A percentile compares a stretch with the other conserved stretches of the same genome.
Conservation (phyloP, 176 grass and related monocot species). For the Oryza glaberrima region DNA sequence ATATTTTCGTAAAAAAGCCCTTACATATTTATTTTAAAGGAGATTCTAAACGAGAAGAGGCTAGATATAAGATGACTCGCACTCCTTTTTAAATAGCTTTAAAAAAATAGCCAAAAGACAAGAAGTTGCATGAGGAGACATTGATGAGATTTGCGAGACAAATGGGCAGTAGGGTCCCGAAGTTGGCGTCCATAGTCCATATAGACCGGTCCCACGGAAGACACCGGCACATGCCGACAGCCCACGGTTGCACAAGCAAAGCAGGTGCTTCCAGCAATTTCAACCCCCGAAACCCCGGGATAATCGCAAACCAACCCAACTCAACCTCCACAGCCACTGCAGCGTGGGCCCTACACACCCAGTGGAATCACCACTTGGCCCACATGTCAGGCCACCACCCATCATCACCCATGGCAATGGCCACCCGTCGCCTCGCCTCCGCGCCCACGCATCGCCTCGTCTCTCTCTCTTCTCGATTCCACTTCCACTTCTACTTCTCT, state of each 20-base stretch:
- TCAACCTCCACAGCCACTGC: not conserved
- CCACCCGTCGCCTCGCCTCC: conserved; percentile 29
- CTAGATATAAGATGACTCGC: too few relatives aligned
- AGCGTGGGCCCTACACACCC: not conserved
- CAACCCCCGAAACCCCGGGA: not conserved
- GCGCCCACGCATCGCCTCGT: conserved; percentile 12
- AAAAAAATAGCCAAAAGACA: too few relatives aligned
- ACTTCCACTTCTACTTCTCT: not conserved
- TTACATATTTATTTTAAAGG: too few relatives aligned
- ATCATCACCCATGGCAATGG: not conserved
- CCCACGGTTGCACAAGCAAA: not conserved
- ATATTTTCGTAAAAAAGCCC: too few relatives aligned
- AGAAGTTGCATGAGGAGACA: too few relatives aligned
- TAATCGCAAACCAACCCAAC: not conserved
- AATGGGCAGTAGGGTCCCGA: not conserved
- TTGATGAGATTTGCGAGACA: too few relatives aligned
- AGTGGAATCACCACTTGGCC: not conserved
- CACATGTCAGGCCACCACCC: conserved; percentile 11
- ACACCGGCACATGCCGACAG: conserved; percentile 4
- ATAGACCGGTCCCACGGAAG: not conserved
- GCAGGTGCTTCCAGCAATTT: conserved; percentile 39
- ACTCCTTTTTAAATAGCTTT: too few relatives aligned
- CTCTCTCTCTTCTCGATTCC: not conserved
- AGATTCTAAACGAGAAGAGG: too few relatives aligned
- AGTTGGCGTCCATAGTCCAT: not conserved